A percentile compares a stretch with the other conserved stretches of the same genome.
Evolutionary conservation across 768 basidiomycete species (phyloP).

Genomic region (Thelephora aurantiotincta): DNA sequence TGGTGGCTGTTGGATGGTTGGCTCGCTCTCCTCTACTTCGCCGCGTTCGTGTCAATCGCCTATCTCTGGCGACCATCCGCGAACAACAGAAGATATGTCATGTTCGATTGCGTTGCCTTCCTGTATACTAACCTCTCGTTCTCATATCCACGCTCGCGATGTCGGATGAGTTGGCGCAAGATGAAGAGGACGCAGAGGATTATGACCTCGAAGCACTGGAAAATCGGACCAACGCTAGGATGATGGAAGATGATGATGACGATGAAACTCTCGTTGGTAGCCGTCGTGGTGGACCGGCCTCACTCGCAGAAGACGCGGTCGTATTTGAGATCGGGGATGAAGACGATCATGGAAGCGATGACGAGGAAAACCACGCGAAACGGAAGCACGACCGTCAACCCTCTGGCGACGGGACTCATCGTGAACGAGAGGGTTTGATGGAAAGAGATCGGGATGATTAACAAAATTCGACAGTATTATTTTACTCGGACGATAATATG

Average conservation of each 20-base stretch:
- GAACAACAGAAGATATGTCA: slow-evolving; percentile 72
- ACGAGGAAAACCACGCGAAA: slow-evolving; percentile 47
- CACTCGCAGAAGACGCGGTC: slow-evolving; percentile 49
- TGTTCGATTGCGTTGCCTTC: background rate
- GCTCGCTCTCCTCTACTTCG: slow-evolving; percentile 77
- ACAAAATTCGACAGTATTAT: too few species aligned
- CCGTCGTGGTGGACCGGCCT: slow-evolving; percentile 31
- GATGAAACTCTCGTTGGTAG: slow-evolving; percentile 63
- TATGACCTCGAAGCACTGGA: slow-evolving; percentile 76
- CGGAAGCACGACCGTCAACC: slow-evolving; percentile 31
- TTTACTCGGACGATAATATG: too few species aligned
- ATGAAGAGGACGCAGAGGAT: slow-evolving; percentile 87
- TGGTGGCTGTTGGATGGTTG: slow-evolving; percentile 98
- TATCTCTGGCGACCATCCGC: slow-evolving; percentile 91
- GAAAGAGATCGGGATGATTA: slow-evolving; percentile 16
- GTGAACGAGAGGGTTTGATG: slow-evolving; percentile 61
- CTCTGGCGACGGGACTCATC: slow-evolving; percentile 22
- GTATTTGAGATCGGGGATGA: slow-evolving; percentile 91
- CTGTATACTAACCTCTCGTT: slow-evolving; percentile 10
- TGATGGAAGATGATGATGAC: slow-evolving; percentile 40
- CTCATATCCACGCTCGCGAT: slow-evolving; percentile 63
- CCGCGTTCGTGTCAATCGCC: slow-evolving; percentile 65
- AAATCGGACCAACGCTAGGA: slow-evolving; percentile 29
- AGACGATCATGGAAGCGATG: slow-evolving; percentile 39
- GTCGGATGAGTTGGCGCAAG: slow-evolving; percentile 93